Conservation (phyloP, 129 eudicot genomes). For the Tagetes erecta region DNA sequence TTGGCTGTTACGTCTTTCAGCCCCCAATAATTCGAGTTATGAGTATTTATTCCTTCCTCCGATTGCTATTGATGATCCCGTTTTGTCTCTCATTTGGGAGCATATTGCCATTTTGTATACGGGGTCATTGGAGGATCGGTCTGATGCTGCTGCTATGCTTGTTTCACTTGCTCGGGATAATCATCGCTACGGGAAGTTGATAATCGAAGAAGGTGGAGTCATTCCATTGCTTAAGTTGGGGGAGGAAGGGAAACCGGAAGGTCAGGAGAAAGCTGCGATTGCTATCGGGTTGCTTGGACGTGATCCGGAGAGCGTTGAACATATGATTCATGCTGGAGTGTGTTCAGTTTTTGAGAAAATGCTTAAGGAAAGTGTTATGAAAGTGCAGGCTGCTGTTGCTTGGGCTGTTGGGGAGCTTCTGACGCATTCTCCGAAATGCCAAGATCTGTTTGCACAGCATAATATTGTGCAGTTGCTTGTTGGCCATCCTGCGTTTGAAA, state of each 20-base stretch:
- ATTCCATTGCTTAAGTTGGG: constrained; percentile 48
- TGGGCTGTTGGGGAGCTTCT: too few species aligned
- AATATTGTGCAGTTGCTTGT: too few species aligned
- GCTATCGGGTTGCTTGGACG: too few species aligned
- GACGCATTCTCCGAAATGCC: too few species aligned
- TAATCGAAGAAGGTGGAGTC: constrained; percentile 52
- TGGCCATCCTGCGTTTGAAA: too few species aligned
- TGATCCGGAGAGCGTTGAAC: too few species aligned
- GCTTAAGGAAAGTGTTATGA: too few species aligned
- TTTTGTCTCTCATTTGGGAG: constrained; percentile 45
- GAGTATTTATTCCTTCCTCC: constrained; percentile 47
- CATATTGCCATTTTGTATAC: constrained; percentile 39
- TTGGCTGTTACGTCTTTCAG: constrained; percentile 47
- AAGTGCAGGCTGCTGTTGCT: too few species aligned
- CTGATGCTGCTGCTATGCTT: constrained; percentile 51
- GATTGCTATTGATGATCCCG: constrained; percentile 46
- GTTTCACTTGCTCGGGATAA: constrained; percentile 45
- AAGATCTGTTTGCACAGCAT: too few species aligned
- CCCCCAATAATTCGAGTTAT: constrained; percentile 32
- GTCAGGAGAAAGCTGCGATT: too few species aligned
- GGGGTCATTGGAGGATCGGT: constrained; percentile 36
- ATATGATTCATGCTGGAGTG: too few species aligned
- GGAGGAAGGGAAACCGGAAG: constrained; percentile 41
- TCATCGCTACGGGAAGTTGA: constrained; percentile 49
- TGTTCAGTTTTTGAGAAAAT: too few species aligned